A percentile compares a stretch with the other conserved stretches of the same genome.
Evolutionary conservation across 306 rosid genomes (phyloP).

Genomic region (Malus sylvestris): DNA sequence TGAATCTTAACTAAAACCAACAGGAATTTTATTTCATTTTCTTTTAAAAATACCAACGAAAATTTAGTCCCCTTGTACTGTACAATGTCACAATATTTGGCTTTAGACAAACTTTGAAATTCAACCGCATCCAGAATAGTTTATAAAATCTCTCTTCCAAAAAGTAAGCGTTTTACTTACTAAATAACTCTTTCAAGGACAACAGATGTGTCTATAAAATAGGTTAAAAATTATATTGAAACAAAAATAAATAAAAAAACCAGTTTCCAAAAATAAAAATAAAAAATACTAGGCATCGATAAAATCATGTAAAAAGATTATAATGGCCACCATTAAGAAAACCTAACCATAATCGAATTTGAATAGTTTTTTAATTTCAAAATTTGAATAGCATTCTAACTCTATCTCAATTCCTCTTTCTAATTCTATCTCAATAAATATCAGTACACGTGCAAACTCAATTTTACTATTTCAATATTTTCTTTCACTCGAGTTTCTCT

Average conservation of each 20-base stretch:
- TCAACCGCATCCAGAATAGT: not conserved
- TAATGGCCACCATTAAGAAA: not conserved
- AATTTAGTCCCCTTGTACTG: no score
- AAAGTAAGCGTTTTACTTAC: not conserved
- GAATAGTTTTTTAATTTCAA: constrained; percentile 6
- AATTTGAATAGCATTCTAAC: not conserved
- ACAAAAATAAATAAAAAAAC: no score
- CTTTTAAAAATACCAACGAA: not conserved
- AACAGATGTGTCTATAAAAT: no score
- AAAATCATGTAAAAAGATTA: not conserved
- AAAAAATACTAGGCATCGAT: not conserved
- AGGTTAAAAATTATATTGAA: not conserved
- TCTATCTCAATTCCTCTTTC: not conserved
- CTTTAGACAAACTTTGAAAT: not conserved
- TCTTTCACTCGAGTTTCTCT: not conserved
- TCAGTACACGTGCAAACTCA: not conserved
- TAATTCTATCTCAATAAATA: not conserved
- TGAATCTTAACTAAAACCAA: not conserved
- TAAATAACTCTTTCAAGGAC: not conserved
- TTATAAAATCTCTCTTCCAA: not conserved
- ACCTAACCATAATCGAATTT: not conserved
- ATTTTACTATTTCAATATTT: not conserved
- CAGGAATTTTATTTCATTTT: not conserved
- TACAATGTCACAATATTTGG: not conserved
- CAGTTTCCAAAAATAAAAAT: not conserved